Base-by-base conservation (phyloP, 2,329 filamentous ascomycete species). In the Ceratocystiopsis minuta region DNA sequence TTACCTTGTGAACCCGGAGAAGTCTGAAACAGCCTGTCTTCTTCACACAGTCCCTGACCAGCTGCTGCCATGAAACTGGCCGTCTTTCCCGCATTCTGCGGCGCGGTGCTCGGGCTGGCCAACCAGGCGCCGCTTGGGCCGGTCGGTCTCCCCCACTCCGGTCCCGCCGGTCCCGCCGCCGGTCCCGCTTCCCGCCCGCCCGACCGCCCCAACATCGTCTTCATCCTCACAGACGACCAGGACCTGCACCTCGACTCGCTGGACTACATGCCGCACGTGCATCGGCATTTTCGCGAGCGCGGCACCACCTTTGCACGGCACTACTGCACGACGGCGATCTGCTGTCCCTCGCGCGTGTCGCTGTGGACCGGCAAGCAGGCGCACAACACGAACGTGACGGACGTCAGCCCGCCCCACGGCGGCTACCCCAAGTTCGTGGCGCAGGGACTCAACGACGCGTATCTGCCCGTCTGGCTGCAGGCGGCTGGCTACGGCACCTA, bases 321-420 rank as follows among this genome's bases (percentile, higher is more conserved):
- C 50, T 82, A 73, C 44, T 78, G 74, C 49, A 81, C 78, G 0
- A 72, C 75, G 0, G 65, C 78, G 0, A 55, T 80, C 1, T 82
- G 78, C 54, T 83, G 78, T 49, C 78, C 78, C 0, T 75, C 76
- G 0, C 63, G 78, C 2, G 78, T 78, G 2, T 72, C 67, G 14
- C 55, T 82, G 2, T 73, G 68, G 67, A 80, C 77, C 0, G 78
- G 78, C 0, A 72, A 70, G 51, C 66, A 72, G 7, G 73, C 77
- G 0, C 78, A 83, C 49, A 81, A 80, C 47, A 80, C 75, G 0
- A 82, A 82, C 48, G 74, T 82, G 1, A 82, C 78, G 0, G 60
- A 67, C 36, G 62, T 70, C 0, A 47, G 37, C 18, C 61, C 70
- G 14, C 75, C 73, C 2, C 71, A 75, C 45, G 74, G 70, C 15